phyloP scores from a whole-genome alignment of 148 eudicot genomes.

The Cornus kousa region DNA sequence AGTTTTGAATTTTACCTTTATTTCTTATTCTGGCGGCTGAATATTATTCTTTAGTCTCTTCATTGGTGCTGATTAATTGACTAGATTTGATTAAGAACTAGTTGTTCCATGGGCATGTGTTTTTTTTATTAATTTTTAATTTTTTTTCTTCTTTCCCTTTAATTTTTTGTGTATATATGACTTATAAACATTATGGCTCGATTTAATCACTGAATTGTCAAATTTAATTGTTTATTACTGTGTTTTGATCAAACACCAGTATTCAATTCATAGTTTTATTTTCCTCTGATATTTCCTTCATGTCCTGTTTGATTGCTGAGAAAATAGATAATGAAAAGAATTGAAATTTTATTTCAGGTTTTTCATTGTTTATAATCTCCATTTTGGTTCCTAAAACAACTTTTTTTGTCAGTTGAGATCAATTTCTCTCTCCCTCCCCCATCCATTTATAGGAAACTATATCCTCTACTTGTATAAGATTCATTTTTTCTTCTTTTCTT shows the following conservation, averaged over 20 bases:
- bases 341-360: background rate
- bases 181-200: background rate
- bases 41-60: background rate
- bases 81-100: background rate
- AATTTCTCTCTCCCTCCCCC: background rate
- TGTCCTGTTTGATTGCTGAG: too few relatives aligned
- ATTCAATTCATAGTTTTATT: too few relatives aligned
- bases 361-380: background rate
- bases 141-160: too few relatives aligned
- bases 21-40: background rate
- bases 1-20: too few relatives aligned
- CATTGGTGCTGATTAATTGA: background rate
- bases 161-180: too few relatives aligned
- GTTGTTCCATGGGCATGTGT: background rate
- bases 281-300: too few relatives aligned
- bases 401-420: background rate
- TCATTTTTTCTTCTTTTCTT: background rate
- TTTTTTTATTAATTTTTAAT: too few relatives aligned
- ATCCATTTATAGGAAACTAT: background rate
- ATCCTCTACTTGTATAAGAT: background rate
- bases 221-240: too few relatives aligned
- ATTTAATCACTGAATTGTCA: too few relatives aligned
- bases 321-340: too few relatives aligned
- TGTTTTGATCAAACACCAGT: too few relatives aligned
- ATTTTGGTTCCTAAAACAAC: background rate